Percentiles rank a stretch among this genome's conserved stretches.
Conservation (phyloP, 805 yeast species). For the Candida gorgasii region DNA sequence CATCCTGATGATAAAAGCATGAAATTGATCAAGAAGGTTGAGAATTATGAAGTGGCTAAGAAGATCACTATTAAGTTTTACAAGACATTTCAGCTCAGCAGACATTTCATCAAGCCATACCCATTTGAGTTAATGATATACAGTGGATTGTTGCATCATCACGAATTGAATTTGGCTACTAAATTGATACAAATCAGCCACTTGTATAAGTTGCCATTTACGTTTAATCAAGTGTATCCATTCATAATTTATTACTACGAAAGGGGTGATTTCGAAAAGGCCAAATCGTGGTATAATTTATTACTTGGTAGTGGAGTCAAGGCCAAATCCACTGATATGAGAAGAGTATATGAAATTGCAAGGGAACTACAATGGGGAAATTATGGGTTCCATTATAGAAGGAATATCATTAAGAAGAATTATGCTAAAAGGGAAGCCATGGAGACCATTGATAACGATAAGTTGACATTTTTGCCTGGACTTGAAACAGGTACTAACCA, state of each 20-base stretch:
- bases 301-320: slow-evolving; percentile 32
- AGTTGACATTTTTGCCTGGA: neutral
- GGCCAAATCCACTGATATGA: slow-evolving; percentile 29
- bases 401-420: slow-evolving; percentile 23
- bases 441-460: slow-evolving; percentile 17
- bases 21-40: slow-evolving; percentile 16
- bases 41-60: slow-evolving; percentile 27
- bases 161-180: slow-evolving; percentile 37
- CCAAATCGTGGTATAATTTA: slow-evolving; percentile 39
- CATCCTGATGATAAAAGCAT: slow-evolving; percentile 20
- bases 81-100: slow-evolving; percentile 13
- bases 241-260: slow-evolving; percentile 37
- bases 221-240: slow-evolving; percentile 42
- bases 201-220: slow-evolving; percentile 28
- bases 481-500: neutral
- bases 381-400: slow-evolving; percentile 33
- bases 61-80: slow-evolving; percentile 26
- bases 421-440: slow-evolving; percentile 21
- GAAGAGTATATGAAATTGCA: slow-evolving; percentile 32
- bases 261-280: slow-evolving; percentile 28
- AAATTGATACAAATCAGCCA: slow-evolving; percentile 27
- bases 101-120: slow-evolving; percentile 21
- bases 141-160: slow-evolving; percentile 31
- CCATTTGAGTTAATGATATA: slow-evolving; percentile 32
- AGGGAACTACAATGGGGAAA: slow-evolving; percentile 37